Evolutionary conservation across 2,329 filamentous ascomycete genomes (phyloP).

Genomic region (Calycina herbarum): DNA sequence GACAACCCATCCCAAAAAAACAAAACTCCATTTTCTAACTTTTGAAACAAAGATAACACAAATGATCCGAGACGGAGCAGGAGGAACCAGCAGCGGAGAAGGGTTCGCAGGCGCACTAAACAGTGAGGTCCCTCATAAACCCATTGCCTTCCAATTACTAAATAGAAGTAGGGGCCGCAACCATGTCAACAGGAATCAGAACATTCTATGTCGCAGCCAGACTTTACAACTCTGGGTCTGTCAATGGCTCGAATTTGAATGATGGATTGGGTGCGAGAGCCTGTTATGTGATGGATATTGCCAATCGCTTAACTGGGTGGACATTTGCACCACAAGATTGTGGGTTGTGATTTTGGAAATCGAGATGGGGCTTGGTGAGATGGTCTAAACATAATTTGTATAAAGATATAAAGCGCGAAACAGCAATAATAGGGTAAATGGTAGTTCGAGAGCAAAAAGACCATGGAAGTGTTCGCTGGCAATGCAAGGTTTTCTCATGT

Average conservation of each 20-base stretch:
- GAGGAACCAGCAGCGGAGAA: conserved; percentile 38
- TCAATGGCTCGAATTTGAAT: conserved; percentile 38
- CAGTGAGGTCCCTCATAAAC: not conserved
- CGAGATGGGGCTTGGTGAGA: too few species aligned
- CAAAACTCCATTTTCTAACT: too few species aligned
- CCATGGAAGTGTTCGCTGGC: too few species aligned
- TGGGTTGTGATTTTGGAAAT: not conserved
- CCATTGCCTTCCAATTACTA: conserved; percentile 15
- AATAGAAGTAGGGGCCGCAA: conserved; percentile 8
- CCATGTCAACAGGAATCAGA: conserved; percentile 30
- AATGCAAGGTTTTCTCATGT: too few species aligned
- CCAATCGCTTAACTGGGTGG: conserved; percentile 30
- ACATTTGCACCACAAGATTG: conserved; percentile 19
- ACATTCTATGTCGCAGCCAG: conserved; percentile 41
- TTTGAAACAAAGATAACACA: conserved; percentile 10
- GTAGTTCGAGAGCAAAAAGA: too few species aligned
- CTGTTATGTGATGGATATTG: conserved; percentile 32
- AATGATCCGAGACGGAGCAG: conserved; percentile 43
- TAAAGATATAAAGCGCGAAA: too few species aligned
- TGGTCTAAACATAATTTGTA: too few species aligned
- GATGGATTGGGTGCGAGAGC: conserved; percentile 27
- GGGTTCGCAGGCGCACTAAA: conserved; percentile 40
- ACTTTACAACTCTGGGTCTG: conserved; percentile 44
- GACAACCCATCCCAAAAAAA: not conserved
- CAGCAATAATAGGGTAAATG: too few species aligned